A percentile compares a stretch with the other conserved stretches of the same genome.
phyloP scores from a whole-genome alignment of 805 yeast genomes.

The Pichia exigua region DNA sequence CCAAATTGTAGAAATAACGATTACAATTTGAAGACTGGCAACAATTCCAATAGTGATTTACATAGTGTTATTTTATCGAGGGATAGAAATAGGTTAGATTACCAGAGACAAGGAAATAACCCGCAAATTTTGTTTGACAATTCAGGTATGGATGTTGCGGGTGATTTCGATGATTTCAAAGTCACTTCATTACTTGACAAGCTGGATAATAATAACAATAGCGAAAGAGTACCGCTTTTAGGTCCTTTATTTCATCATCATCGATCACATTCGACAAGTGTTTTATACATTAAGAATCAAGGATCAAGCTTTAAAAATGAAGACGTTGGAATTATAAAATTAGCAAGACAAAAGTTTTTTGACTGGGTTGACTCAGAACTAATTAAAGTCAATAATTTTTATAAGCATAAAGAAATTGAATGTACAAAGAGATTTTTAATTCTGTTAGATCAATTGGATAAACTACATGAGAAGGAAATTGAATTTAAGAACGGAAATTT shows the following conservation, averaged over 20 bases:
- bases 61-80: neutral
- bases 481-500: conserved; percentile 33
- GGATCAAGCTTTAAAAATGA: conserved; percentile 12
- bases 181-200: neutral
- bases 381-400: conserved; percentile 53
- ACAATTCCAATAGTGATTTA: neutral
- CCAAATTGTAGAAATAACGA: neutral
- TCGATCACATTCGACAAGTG: conserved; percentile 15
- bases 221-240: neutral
- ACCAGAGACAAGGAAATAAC: neutral
- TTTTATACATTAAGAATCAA: conserved; percentile 6
- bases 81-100: neutral
- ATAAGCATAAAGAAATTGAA: conserved; percentile 49
- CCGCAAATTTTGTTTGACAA: neutral
- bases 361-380: conserved; percentile 62
- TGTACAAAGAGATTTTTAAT: conserved; percentile 50
- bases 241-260: conserved; percentile 10
- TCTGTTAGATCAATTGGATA: conserved; percentile 57
- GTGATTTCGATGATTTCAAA: neutral
- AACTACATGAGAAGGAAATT: neutral
- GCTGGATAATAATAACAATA: neutral
- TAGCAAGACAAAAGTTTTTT: conserved; percentile 41
- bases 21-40: neutral
- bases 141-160: neutral
- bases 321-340: conserved; percentile 23